These are phyloP conservation scores for Aspergillus indologenus DNA, from an alignment of 495 filamentous ascomycete genomes.

Conservation along the genomic window DNA sequence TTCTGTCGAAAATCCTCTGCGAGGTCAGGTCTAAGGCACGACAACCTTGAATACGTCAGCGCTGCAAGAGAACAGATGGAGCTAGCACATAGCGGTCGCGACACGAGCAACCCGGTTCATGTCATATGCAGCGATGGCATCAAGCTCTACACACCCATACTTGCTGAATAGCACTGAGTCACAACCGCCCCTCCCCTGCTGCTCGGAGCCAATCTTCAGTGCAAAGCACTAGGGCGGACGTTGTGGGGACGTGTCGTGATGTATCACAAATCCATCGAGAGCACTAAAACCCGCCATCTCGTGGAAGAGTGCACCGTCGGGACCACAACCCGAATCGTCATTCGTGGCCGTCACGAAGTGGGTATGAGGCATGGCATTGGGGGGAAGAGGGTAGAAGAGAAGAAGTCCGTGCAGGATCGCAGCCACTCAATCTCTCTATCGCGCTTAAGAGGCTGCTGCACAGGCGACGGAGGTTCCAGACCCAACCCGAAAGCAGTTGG, in stretches of 20 bases:
- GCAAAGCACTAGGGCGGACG: background rate
- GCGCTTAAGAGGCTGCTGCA: background rate
- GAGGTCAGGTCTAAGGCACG: too few relatives aligned
- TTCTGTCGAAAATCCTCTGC: too few relatives aligned
- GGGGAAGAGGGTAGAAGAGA: background rate
- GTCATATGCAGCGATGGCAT: too few relatives aligned
- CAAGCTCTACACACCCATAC: too few relatives aligned
- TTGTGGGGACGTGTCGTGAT: background rate
- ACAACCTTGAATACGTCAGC: too few relatives aligned
- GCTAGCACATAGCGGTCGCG: too few relatives aligned
- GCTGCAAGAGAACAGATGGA: too few relatives aligned
- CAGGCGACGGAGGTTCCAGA: background rate
- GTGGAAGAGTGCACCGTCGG: background rate
- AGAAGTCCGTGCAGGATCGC: background rate
- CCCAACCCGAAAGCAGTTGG: background rate
- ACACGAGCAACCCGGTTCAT: too few relatives aligned
- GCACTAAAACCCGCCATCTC: background rate
- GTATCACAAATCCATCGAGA: background rate
- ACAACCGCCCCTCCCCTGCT: background rate
- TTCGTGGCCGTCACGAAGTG: background rate
- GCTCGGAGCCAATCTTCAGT: background rate
- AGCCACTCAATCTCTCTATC: background rate
- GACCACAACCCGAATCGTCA: background rate
- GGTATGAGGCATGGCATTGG: background rate
- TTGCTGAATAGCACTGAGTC: too few relatives aligned